Base-by-base conservation (phyloP, 2,329 filamentous ascomycete genomes). In the Pseudophaeomoniella oleicola region DNA sequence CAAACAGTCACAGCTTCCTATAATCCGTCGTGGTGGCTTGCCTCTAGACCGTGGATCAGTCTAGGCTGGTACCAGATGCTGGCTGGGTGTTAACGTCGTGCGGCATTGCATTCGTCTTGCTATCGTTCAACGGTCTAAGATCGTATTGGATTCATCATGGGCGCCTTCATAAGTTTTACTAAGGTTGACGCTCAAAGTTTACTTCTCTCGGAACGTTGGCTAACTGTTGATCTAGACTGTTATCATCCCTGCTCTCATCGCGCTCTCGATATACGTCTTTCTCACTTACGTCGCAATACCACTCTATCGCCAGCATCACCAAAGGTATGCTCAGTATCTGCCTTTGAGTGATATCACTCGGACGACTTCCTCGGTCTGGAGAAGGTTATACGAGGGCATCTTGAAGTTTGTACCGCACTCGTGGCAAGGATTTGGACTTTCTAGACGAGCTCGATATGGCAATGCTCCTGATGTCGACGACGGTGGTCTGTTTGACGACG, bases 301-400 rank as follows among this genome's bases (percentile, higher is more conserved):
- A 2, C 52, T 80, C 41, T 81, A 80, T 71, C 76, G 73, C 34
- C 71, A 69, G 39, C 81, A 83, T 56, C 75, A 72, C 44, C 69
- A 69, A 46, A 74, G 79, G 41, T 85, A 85, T 55, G 71, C 74
- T 50, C 76, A 82, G 42, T 86, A 86, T 51, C 71, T 85, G 2
- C 80, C 80, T 1, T 59, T 85, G 44, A 70, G 80, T 42, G 63
- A 67, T 19, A 57, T 60, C 36, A 58, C 58, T 19, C 56, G 50
- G 2, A 59, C 55, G 39, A 72, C 81, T 41, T 71, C 72, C 15
- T 69, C 63, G 35, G 69, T 68, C 35, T 77, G 70, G 4, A 58
- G 62, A 5, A 44, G 59, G 22, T 48, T 61, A 12, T 57, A 54
- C 5, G 58, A 63, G 32, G 44, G 53, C 2, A 40, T 64, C 16